Percentiles rank a stretch among this genome's conserved stretches.
Conservation (phyloP, 148 eudicot species). For the Silene latifolia region DNA sequence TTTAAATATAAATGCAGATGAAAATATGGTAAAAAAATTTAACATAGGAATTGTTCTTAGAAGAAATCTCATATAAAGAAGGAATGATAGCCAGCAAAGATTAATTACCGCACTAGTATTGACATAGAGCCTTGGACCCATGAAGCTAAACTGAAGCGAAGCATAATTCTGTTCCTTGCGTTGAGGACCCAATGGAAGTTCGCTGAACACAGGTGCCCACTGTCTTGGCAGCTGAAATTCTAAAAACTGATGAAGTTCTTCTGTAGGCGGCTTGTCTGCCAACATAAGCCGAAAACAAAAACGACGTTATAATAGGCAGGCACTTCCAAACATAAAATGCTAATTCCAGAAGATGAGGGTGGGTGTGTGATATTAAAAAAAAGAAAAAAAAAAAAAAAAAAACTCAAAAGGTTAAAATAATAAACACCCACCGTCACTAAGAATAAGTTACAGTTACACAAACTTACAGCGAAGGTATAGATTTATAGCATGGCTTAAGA, state of each 20-base stretch:
- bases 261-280: constrained; percentile 95
- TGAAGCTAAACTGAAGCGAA: constrained; percentile 90
- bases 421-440: background rate
- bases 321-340: background rate
- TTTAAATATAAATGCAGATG: no score
- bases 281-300: constrained; percentile 14
- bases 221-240: constrained; percentile 95
- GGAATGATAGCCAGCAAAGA: background rate
- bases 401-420: background rate
- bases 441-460: background rate
- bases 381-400: no score
- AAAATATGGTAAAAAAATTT: background rate
- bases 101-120: constrained; percentile 64
- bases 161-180: constrained; percentile 67
- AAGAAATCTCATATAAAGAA: background rate
- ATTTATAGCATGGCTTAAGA: constrained; percentile 96
- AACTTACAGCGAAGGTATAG: constrained; percentile 92
- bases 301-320: background rate
- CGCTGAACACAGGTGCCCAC: constrained; percentile 98
- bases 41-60: background rate
- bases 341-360: background rate
- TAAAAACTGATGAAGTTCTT: constrained; percentile 96
- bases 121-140: constrained; percentile 94
- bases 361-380: constrained; percentile 1
- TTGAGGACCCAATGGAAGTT: constrained; percentile 96